A percentile compares a stretch with the other conserved stretches of the same genome.
phyloP scores from a whole-genome alignment of 768 basidiomycete species.

The Russula brevipes region DNA sequence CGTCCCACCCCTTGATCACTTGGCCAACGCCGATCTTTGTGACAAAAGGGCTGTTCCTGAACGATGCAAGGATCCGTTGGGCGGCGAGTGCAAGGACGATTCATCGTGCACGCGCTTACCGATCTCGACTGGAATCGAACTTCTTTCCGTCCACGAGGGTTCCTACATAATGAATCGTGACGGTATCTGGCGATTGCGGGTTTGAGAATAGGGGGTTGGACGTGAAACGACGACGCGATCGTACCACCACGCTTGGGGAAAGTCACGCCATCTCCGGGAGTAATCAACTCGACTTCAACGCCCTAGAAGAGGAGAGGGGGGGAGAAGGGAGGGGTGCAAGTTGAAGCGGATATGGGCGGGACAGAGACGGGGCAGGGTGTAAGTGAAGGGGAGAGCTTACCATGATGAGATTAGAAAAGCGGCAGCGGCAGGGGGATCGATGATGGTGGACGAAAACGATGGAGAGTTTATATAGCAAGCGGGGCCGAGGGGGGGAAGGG shows the following conservation, averaged over 20 bases:
- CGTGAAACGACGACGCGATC: constrained; percentile 26
- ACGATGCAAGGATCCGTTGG: background rate
- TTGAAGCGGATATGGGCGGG: constrained; percentile 7
- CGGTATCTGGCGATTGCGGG: constrained; percentile 45
- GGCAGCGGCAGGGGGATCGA: constrained; percentile 1
- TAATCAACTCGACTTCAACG: constrained; percentile 56
- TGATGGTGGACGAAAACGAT: constrained; percentile 5
- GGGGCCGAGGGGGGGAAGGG: background rate
- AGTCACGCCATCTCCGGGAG: constrained; percentile 54
- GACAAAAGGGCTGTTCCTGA: constrained; percentile 54
- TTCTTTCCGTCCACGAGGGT: constrained; percentile 54
- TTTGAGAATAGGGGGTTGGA: constrained; percentile 9
- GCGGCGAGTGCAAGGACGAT: constrained; percentile 5
- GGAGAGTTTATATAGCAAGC: constrained; percentile 24
- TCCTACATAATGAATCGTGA: constrained; percentile 77
- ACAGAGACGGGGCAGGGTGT: background rate
- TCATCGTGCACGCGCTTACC: constrained; percentile 41
- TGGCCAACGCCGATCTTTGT: constrained; percentile 73
- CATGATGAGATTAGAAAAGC: constrained; percentile 7
- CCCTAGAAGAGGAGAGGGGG: constrained; percentile 42
- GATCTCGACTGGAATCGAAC: constrained; percentile 76
- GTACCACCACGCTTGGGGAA: constrained; percentile 70
- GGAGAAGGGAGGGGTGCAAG: no score
- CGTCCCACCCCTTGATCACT: constrained; percentile 90
- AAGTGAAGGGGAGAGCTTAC: constrained; percentile 5